Evolutionary conservation across 768 basidiomycete species (phyloP).

Genomic region (Exidia glandulosa): DNA sequence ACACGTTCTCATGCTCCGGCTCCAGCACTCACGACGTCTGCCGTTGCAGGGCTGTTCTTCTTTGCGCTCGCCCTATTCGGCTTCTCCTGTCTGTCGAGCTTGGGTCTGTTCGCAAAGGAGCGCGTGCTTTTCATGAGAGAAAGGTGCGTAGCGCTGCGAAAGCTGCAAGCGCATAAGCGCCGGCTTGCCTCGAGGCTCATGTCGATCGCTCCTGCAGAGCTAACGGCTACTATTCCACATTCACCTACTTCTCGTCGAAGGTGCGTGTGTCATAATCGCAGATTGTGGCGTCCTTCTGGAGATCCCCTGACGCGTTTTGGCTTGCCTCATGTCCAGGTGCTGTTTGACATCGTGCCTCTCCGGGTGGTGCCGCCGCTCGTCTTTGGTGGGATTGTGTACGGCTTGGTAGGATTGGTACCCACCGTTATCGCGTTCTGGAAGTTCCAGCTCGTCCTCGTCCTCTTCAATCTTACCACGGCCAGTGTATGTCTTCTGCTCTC

Average conservation of each 20-base stretch:
- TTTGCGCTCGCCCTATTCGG: conserved; percentile 95
- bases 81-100: conserved; percentile 89
- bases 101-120: conserved; percentile 91
- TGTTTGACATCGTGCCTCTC: conserved; percentile 93
- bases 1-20: not conserved
- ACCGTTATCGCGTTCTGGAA: conserved; percentile 91
- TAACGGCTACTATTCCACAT: conserved; percentile 95
- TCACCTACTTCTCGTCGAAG: conserved; percentile 96
- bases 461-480: conserved; percentile 95
- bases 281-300: not conserved
- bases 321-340: conserved; percentile 37
- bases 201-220: conserved; percentile 37
- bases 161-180: not conserved
- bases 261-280: conserved; percentile 20
- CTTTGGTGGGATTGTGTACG: conserved; percentile 92
- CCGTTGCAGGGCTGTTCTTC: conserved; percentile 72
- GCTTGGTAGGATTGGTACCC: conserved; percentile 88
- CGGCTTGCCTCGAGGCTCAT: not conserved
- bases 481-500: conserved; percentile 85
- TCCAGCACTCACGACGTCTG: not conserved
- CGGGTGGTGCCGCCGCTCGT: conserved; percentile 91
- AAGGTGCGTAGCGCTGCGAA: conserved; percentile 38
- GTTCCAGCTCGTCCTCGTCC: conserved; percentile 76
- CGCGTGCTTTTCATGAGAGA: conserved; percentile 98
- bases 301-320: not conserved